Percentiles rank a stretch among this genome's conserved stretches.
These are phyloP conservation scores for Blastobotrys illinoisensis DNA, from an alignment of 1,139 yeast species.

Conservation along the genomic window DNA sequence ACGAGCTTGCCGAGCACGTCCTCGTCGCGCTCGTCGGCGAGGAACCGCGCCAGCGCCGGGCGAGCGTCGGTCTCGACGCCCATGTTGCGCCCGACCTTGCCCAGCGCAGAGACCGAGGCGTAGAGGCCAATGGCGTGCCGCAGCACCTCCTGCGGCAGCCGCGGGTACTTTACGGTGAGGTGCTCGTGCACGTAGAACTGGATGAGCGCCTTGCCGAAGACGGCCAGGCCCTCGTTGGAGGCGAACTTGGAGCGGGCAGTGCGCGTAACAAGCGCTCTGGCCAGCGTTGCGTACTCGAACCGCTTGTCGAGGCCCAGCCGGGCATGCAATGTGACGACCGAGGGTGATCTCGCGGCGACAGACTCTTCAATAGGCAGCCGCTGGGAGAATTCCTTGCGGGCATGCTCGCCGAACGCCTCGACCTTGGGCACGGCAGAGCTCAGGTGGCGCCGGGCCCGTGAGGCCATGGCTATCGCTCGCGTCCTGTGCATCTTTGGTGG, in stretches of 20 bases:
- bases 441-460: background rate
- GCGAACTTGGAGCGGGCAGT: conserved; percentile 43
- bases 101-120: conserved; percentile 59
- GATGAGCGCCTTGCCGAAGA: conserved; percentile 73
- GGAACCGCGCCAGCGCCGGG: conserved; percentile 58
- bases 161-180: conserved; percentile 71
- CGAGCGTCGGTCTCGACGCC: conserved; percentile 77
- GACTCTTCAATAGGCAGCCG: conserved; percentile 36
- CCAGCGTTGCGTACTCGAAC: conserved; percentile 62
- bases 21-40: conserved; percentile 64
- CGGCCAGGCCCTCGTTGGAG: conserved; percentile 74
- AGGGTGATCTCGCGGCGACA: conserved; percentile 55
- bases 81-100: conserved; percentile 66
- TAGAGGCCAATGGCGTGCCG: conserved; percentile 69
- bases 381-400: conserved; percentile 15
- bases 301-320: conserved; percentile 47
- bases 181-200: conserved; percentile 73
- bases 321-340: conserved; percentile 71
- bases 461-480: background rate
- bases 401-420: conserved; percentile 28
- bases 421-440: conserved; percentile 18
- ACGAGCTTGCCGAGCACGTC: conserved; percentile 32
- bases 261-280: conserved; percentile 68
- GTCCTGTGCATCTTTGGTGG: background rate
- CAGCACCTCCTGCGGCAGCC: conserved; percentile 77